Percentiles rank a stretch among this genome's conserved stretches.
These are phyloP conservation scores for Phaeophleospora eucalypticola DNA, from an alignment of 2,329 filamentous ascomycete genomes.

Conservation along the genomic window DNA sequence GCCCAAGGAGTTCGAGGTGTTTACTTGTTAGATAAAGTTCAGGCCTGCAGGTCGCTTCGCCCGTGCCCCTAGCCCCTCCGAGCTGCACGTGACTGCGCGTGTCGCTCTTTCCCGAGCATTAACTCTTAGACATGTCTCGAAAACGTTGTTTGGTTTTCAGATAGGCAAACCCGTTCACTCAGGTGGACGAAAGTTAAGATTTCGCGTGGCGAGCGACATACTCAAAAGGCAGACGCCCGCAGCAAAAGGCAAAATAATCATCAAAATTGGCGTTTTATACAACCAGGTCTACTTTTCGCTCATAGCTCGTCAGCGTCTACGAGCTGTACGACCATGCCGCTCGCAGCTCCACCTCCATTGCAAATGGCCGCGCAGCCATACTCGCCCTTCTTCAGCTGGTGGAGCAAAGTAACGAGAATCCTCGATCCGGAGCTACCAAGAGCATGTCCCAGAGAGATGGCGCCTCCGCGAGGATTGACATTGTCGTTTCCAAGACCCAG, in stretches of 20 bases:
- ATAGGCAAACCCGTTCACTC: too few species aligned
- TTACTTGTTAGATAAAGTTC: neutral
- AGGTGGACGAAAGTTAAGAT: too few species aligned
- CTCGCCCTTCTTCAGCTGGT: slow-evolving; percentile 86
- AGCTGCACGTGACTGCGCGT: too few species aligned
- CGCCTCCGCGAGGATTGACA: slow-evolving; percentile 84
- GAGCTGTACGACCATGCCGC: slow-evolving; percentile 82
- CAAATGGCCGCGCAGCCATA: slow-evolving; percentile 96
- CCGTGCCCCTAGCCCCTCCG: too few species aligned
- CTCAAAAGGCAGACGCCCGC: too few species aligned
- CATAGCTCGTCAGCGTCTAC: slow-evolving; percentile 51
- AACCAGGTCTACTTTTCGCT: neutral
- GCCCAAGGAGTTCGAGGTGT: too few species aligned
- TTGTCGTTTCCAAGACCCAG: slow-evolving; percentile 73
- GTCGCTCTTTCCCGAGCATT: too few species aligned
- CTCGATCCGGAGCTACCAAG: slow-evolving; percentile 89
- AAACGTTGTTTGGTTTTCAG: too few species aligned
- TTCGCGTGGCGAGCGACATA: too few species aligned
- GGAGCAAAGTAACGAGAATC: slow-evolving; percentile 83
- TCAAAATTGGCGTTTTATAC: too few species aligned
- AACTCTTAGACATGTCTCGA: too few species aligned
- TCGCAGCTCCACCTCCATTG: slow-evolving; percentile 91
- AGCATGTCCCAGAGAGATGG: slow-evolving; percentile 87
- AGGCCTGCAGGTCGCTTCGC: neutral
- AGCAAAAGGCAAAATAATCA: too few species aligned